Evolutionary conservation across 495 filamentous ascomycete genomes (phyloP), one percentile per base, ranked within the genome.

Genomic region (Daldinia childiae): DNA sequence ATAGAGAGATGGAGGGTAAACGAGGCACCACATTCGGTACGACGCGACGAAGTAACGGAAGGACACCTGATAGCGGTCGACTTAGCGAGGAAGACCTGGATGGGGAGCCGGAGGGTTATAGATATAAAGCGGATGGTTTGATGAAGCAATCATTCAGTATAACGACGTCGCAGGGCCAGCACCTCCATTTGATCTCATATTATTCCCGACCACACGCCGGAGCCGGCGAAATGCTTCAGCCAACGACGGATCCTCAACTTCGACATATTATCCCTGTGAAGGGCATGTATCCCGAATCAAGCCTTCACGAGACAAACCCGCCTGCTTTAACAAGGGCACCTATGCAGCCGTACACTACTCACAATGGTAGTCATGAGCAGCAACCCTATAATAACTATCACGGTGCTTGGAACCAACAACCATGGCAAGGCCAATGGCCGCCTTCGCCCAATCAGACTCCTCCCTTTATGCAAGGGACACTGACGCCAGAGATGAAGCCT

Each of bases 141-240:
- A 97, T 97, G 94, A 99, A 99, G 84, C 95, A 99, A 80, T 98
- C 95, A 0, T 99, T 98, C 85, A 98, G 95, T 83, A 98, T 99
- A 77, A 97, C 95, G 4, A 98, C 95, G 2, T 90, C 91, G 7
- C 87, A 85, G 21, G 91, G 92, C 30, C 93, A 98, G 67, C 97
- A 98, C 74, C 87, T 99, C 5, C 95, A 99, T 78, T 84, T 99
- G 41, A 99, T 99, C 78, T 97, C 94, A 73, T 99, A 99, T 78
- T 98, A 93, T 77, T 87, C 92, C n/a, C 86, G 95, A 58, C 89
- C 90, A 30, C 86, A 90, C 72, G 86, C 91, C 1, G 86, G 87
- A 26, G 85, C 88, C 6, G 84, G 85, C 48, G 88, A 89, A 34
- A 82, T 98, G 4, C 87, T 87, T 72, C 91, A 93, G 72, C 95